Evolutionary conservation across 139 green algal genomes (phyloP).

Genomic region (Chlamydomonas incerta): DNA sequence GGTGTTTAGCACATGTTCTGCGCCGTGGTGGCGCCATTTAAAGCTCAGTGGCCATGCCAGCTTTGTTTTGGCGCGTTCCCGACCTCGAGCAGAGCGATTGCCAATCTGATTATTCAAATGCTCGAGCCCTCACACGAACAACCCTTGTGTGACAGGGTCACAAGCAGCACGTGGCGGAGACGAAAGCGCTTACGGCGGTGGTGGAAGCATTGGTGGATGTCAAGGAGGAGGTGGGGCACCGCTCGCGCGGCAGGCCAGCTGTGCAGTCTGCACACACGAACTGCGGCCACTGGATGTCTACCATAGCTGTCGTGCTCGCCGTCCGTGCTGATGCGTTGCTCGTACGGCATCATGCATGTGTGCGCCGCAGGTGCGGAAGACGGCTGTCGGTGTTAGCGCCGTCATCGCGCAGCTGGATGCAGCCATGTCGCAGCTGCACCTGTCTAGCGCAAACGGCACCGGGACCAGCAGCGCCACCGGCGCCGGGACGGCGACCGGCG

Average conservation of each 20-base stretch:
- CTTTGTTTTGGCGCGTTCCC: no score
- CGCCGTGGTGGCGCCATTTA: no score
- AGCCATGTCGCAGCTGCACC: constrained; percentile 18
- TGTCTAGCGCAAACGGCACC: no score
- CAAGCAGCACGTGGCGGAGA: constrained; percentile 51
- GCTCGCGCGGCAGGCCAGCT: no score
- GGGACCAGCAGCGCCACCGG: neutral
- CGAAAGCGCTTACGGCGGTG: constrained; percentile 52
- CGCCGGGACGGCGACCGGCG: neutral
- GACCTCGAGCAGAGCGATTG: no score
- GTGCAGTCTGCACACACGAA: no score
- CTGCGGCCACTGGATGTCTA: no score
- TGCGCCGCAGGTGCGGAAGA: constrained; percentile 16
- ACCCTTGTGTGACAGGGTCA: neutral
- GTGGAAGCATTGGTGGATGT: constrained; percentile 31
- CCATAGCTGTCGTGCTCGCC: no score
- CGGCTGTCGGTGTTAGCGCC: constrained; percentile 21
- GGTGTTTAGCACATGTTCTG: no score
- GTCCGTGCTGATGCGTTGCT: no score
- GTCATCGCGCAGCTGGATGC: constrained; percentile 58
- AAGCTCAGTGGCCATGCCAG: no score
- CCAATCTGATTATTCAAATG: neutral
- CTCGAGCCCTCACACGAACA: constrained; percentile 32
- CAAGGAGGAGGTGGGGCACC: constrained; percentile 6
- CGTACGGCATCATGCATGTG: no score